Percentiles rank a stretch among this genome's conserved stretches.
phyloP scores from a whole-genome alignment of 305 asterid genomes.

The Solanum hybrid region DNA sequence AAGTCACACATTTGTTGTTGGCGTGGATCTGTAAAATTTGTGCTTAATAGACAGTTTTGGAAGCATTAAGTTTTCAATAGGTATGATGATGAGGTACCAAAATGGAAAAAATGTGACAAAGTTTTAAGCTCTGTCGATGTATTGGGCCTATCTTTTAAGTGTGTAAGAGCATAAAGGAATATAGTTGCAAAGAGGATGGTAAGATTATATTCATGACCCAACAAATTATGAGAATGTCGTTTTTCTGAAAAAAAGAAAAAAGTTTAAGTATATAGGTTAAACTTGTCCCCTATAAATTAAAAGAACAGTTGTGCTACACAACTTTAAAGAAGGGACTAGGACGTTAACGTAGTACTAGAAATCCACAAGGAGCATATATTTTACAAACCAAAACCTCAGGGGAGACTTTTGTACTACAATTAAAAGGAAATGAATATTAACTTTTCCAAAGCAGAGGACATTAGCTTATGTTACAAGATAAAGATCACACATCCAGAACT shows the following conservation, averaged over 20 bases:
- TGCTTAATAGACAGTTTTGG: neutral
- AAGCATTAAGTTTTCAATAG: neutral
- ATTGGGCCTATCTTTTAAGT: neutral
- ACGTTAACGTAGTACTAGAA: neutral
- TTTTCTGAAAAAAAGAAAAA: neutral
- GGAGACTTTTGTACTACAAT: neutral
- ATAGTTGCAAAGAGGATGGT: neutral
- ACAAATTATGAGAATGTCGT: neutral
- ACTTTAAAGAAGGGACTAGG: neutral
- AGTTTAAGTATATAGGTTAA: neutral
- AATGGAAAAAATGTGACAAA: neutral
- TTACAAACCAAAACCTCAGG: neutral
- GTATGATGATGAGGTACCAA: neutral
- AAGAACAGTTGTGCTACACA: neutral
- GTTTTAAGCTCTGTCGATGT: neutral
- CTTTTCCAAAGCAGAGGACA: neutral
- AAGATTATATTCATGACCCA: neutral
- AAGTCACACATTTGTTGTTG: neutral
- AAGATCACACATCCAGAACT: neutral
- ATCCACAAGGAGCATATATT: neutral
- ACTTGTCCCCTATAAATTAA: neutral
- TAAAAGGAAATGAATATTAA: neutral
- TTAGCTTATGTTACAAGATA: neutral
- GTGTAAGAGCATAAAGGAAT: neutral
- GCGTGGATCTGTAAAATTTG: neutral